These are phyloP conservation scores for Paecilomyces sp. DNA, from an alignment of 2,329 filamentous ascomycete genomes.

Conservation along the genomic window DNA sequence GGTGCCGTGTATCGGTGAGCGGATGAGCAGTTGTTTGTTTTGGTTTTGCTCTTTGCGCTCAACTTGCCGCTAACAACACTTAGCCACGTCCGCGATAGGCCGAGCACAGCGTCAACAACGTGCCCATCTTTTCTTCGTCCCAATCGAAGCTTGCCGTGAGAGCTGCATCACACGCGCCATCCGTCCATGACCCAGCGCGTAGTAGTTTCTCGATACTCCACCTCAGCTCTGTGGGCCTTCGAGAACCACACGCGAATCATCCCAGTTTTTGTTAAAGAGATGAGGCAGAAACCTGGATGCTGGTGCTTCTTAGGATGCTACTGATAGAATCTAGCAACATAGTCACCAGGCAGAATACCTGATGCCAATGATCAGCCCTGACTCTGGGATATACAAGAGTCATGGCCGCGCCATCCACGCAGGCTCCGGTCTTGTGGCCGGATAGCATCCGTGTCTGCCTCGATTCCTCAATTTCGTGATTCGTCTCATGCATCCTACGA, in stretches of 20 bases:
- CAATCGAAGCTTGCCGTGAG: background rate
- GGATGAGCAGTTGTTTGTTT: constrained; percentile 21
- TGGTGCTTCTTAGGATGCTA: background rate
- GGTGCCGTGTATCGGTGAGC: background rate
- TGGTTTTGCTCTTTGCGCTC: constrained; percentile 18
- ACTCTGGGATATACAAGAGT: background rate
- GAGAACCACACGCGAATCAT: background rate
- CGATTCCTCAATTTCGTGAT: background rate
- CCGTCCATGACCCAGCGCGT: background rate
- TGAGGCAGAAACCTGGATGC: background rate
- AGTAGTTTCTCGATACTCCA: background rate
- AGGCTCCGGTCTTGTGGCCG: background rate
- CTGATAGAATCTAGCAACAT: background rate
- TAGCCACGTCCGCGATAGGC: background rate
- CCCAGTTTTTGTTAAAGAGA: background rate
- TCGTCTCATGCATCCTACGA: background rate
- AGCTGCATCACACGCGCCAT: background rate
- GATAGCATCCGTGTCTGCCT: background rate
- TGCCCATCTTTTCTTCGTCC: background rate
- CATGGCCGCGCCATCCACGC: background rate
- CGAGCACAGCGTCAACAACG: background rate
- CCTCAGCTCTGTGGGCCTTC: background rate
- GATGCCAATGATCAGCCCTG: background rate
- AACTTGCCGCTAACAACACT: background rate
- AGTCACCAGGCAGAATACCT: background rate